These are phyloP conservation scores for Claviceps humidiphila DNA, from an alignment of 2,329 filamentous ascomycete genomes.

Conservation along the genomic window DNA sequence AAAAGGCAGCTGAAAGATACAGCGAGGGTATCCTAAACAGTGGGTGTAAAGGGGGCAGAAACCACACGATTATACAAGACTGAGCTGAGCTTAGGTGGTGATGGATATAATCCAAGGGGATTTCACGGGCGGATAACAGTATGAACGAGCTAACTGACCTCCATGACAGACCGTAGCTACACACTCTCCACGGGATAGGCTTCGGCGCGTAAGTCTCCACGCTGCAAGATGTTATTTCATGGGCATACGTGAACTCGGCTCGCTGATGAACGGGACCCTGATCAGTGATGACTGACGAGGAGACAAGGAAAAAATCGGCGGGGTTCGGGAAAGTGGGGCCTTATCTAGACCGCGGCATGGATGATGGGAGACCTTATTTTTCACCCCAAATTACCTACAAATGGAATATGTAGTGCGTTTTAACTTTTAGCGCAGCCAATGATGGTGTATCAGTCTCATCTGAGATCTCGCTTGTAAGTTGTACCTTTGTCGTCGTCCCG, in stretches of 20 bases:
- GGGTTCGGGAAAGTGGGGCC: neutral
- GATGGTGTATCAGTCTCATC: no score
- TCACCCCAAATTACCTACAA: no score
- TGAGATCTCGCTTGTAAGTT: no score
- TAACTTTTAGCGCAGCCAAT: no score
- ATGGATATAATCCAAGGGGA: neutral
- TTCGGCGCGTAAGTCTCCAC: neutral
- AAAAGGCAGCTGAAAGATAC: no score
- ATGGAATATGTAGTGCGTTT: no score
- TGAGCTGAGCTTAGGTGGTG: neutral
- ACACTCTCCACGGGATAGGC: neutral
- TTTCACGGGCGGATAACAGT: neutral
- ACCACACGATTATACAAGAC: no score
- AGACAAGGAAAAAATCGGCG: neutral
- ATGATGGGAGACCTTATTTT: no score
- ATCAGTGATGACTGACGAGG: neutral
- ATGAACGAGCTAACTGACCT: slow-evolving; percentile 11
- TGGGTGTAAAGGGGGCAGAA: no score
- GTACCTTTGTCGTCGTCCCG: no score
- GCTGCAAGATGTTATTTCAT: neutral
- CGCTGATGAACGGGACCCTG: neutral
- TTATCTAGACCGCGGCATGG: no score
- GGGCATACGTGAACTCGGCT: neutral
- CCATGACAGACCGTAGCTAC: slow-evolving; percentile 12
- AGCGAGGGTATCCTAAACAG: no score